phyloP scores from a whole-genome alignment of 352 stramenopile genomes.

The Thraustochytrium sp. region DNA sequence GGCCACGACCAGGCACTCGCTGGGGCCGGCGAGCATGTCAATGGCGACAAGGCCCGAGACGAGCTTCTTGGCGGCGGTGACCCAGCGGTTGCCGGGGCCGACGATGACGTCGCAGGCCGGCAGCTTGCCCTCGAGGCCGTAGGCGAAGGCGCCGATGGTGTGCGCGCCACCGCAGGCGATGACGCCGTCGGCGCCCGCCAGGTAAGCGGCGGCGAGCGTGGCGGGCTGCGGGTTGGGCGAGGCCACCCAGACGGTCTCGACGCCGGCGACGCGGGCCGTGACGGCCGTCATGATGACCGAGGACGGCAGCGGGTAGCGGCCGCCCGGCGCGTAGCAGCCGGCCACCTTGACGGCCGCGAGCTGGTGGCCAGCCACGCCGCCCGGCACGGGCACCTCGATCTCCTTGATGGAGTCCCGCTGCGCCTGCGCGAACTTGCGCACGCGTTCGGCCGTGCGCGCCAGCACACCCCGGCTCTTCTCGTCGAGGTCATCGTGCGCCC shows the following conservation, averaged over 20 bases:
- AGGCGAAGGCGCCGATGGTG: constrained; percentile 91
- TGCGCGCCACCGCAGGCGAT: constrained; percentile 70
- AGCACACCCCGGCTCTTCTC: constrained; percentile 69
- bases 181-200: constrained; percentile 62
- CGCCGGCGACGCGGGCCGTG: constrained; percentile 85
- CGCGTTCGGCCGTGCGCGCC: constrained; percentile 73
- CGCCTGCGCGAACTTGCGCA: constrained; percentile 83
- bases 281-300: constrained; percentile 96
- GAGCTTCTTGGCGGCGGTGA: constrained; percentile 96
- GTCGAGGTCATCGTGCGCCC: constrained; percentile 71
- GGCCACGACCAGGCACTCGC: constrained; percentile 94
- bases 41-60: constrained; percentile 94
- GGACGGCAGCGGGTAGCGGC: constrained; percentile 91
- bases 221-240: constrained; percentile 81
- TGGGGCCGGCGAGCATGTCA: constrained; percentile 97
- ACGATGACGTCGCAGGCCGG: constrained; percentile 95
- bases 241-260: constrained; percentile 86
- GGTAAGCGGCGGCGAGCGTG: constrained; percentile 81
- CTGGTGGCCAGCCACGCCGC: constrained; percentile 85
- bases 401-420: constrained; percentile 84
- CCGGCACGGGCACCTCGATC: constrained; percentile 86
- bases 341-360: constrained; percentile 74
- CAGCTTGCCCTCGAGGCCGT: constrained; percentile 73
- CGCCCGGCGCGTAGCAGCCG: constrained; percentile 94
- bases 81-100: constrained; percentile 97